Evolutionary conservation across 768 basidiomycete species (phyloP).

Genomic region (Boletales sp.): DNA sequence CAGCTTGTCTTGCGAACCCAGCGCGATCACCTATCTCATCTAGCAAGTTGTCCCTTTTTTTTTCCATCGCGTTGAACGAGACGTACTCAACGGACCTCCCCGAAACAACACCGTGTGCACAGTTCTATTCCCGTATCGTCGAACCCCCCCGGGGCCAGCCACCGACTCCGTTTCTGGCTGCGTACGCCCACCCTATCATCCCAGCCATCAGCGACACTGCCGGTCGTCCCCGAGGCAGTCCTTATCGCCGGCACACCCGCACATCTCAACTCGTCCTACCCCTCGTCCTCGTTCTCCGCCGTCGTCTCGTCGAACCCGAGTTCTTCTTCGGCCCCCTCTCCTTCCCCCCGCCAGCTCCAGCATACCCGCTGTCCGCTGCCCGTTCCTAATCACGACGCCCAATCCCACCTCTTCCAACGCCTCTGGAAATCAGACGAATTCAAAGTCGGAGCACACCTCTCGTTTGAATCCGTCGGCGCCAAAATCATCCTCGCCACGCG

Average conservation of each 20-base stretch:
- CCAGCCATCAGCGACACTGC: too few relatives aligned
- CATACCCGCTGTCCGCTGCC: too few relatives aligned
- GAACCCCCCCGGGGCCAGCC: conserved; percentile 52
- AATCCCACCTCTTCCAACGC: conserved; percentile 56
- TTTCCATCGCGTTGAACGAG: neutral
- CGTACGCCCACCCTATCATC: conserved; percentile 34
- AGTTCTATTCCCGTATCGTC: conserved; percentile 57
- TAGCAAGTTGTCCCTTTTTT: conserved; percentile 41
- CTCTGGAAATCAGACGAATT: conserved; percentile 64
- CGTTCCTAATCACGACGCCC: too few relatives aligned
- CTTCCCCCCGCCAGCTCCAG: too few relatives aligned
- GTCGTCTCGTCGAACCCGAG: too few relatives aligned
- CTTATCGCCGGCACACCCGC: too few relatives aligned
- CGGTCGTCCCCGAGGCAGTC: too few relatives aligned
- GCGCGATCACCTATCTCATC: conserved; percentile 52
- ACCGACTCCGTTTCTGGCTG: conserved; percentile 64
- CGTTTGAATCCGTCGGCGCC: conserved; percentile 48
- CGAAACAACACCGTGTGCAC: neutral
- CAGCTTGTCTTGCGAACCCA: conserved; percentile 52
- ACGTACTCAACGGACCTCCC: neutral
- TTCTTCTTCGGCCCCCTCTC: too few relatives aligned
- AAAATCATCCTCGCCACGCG: conserved; percentile 50
- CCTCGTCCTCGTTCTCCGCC: too few relatives aligned
- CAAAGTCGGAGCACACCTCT: conserved; percentile 54
- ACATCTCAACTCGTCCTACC: too few relatives aligned